These are phyloP conservation scores for Pythium guiyangense DNA, from an alignment of 352 stramenopile genomes.

Conservation along the genomic window DNA sequence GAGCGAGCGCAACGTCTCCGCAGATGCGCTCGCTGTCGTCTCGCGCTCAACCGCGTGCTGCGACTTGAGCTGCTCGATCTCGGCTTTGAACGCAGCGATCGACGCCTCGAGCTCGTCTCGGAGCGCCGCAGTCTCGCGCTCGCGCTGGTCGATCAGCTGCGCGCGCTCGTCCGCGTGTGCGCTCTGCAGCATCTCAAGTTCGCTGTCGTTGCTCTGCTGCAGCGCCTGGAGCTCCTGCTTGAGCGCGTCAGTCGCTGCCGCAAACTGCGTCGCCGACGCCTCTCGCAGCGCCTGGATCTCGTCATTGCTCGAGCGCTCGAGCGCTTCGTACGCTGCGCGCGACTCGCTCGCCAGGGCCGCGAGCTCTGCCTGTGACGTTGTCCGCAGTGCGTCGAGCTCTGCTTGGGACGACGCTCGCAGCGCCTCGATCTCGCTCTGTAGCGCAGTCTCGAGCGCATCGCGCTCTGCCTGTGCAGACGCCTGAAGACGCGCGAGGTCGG, in stretches of 20 bases:
- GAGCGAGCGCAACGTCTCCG: conserved; percentile 14
- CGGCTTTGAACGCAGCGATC: conserved; percentile 4
- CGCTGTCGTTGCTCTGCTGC: conserved; percentile 18
- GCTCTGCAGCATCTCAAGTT: conserved; percentile 16
- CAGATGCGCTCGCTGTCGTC: conserved; percentile 10
- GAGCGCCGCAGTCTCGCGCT: conserved; percentile 20
- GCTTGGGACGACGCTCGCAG: not conserved
- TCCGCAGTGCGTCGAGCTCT: conserved; percentile 17
- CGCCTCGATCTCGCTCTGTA: not conserved
- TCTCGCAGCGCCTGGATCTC: conserved; percentile 23
- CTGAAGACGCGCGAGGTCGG: not conserved
- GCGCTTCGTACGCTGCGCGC: conserved; percentile 16
- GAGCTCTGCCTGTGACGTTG: too few species aligned
- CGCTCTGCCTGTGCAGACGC: conserved; percentile 6
- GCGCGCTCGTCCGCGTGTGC: conserved; percentile 19
- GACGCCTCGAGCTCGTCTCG: conserved; percentile 13
- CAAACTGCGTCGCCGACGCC: conserved; percentile 19
- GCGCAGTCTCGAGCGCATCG: not conserved
- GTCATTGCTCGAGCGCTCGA: conserved; percentile 18
- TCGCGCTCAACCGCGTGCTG: conserved; percentile 21
- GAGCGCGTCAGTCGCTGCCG: conserved; percentile 17
- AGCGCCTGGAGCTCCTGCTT: conserved; percentile 21
- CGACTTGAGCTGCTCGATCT: conserved; percentile 21
- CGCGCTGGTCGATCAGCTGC: conserved; percentile 16
- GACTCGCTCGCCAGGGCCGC: too few species aligned